Evolutionary conservation across 805 yeast genomes (phyloP).

Genomic region (Jamesozyma piceae): DNA sequence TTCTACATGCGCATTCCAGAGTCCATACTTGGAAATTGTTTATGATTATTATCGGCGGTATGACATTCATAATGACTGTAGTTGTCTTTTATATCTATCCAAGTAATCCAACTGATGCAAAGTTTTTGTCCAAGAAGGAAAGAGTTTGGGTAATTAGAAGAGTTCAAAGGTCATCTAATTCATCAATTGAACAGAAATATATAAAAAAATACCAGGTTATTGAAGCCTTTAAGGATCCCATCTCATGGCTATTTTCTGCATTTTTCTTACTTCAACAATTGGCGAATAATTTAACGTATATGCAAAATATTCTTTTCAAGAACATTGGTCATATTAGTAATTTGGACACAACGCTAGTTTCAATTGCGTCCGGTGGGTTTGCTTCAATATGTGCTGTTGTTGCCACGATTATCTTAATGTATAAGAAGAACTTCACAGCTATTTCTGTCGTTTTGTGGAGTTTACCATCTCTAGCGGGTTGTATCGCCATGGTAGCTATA

Average conservation of each 20-base stretch:
- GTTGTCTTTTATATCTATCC: slow-evolving; percentile 39
- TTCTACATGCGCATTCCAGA: slow-evolving; percentile 19
- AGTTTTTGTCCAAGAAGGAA: slow-evolving; percentile 40
- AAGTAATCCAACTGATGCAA: slow-evolving; percentile 45
- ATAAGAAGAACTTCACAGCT: slow-evolving; percentile 33
- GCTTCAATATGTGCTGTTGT: slow-evolving; percentile 35
- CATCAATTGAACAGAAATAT: slow-evolving; percentile 38
- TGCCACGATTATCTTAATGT: slow-evolving; percentile 30
- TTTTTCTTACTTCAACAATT: slow-evolving; percentile 39
- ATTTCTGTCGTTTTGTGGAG: slow-evolving; percentile 33
- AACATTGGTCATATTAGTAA: slow-evolving; percentile 36
- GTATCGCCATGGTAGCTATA: slow-evolving; percentile 38
- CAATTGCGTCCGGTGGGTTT: slow-evolving; percentile 46
- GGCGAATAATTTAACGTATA: slow-evolving; percentile 46
- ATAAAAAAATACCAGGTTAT: slow-evolving; percentile 41
- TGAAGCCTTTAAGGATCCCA: slow-evolving; percentile 44
- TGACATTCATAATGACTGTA: slow-evolving; percentile 36
- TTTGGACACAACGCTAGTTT: slow-evolving; percentile 42
- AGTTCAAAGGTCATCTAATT: slow-evolving; percentile 33
- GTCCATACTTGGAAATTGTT: slow-evolving; percentile 44
- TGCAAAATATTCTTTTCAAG: slow-evolving; percentile 40
- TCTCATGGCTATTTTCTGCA: slow-evolving; percentile 36
- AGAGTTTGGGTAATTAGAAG: slow-evolving; percentile 42
- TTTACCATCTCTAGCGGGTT: slow-evolving; percentile 38
- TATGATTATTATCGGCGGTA: slow-evolving; percentile 47